Conservation (phyloP, 345 rosid genomes). For the Eucalyptus tenuipes region DNA sequence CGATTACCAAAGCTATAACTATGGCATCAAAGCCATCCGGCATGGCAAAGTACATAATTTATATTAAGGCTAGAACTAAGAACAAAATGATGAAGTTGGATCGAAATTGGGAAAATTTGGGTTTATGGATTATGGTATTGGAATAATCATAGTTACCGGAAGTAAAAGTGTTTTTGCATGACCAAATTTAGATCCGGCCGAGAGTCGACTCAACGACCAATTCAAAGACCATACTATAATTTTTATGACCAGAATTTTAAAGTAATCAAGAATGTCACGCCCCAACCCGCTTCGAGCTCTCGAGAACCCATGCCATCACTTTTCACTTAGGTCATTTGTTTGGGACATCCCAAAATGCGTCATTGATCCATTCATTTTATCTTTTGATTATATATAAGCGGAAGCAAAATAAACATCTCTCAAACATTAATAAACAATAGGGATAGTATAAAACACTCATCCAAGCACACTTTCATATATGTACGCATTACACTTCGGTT, state of each 20-base stretch:
- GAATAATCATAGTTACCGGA: slow-evolving; percentile 61
- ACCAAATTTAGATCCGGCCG: background rate
- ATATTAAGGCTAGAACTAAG: slow-evolving; percentile 19
- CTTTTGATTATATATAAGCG: too few relatives aligned
- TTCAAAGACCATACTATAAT: background rate
- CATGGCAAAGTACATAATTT: slow-evolving; percentile 21
- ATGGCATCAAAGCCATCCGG: slow-evolving; percentile 44
- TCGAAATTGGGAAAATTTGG: slow-evolving; percentile 32
- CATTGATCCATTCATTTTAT: too few relatives aligned
- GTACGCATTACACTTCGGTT: too few relatives aligned
- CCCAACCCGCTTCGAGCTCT: rapidly evolving
- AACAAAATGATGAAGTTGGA: slow-evolving; percentile 51
- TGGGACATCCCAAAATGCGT: rapidly evolving
- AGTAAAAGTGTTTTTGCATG: slow-evolving; percentile 43
- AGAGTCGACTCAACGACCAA: background rate
- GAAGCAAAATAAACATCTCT: too few relatives aligned
- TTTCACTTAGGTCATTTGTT: too few relatives aligned
- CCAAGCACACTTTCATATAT: too few relatives aligned
- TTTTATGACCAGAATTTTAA: background rate
- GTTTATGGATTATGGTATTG: slow-evolving; percentile 73
- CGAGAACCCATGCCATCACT: too few relatives aligned
- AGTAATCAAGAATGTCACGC: background rate
- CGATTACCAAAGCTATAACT: slow-evolving; percentile 40
- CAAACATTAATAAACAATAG: too few relatives aligned
- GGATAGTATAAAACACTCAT: too few relatives aligned